A percentile compares a stretch with the other conserved stretches of the same genome.
Evolutionary conservation across 2,329 filamentous ascomycete genomes (phyloP).

Genomic region (Fusarium musae): DNA sequence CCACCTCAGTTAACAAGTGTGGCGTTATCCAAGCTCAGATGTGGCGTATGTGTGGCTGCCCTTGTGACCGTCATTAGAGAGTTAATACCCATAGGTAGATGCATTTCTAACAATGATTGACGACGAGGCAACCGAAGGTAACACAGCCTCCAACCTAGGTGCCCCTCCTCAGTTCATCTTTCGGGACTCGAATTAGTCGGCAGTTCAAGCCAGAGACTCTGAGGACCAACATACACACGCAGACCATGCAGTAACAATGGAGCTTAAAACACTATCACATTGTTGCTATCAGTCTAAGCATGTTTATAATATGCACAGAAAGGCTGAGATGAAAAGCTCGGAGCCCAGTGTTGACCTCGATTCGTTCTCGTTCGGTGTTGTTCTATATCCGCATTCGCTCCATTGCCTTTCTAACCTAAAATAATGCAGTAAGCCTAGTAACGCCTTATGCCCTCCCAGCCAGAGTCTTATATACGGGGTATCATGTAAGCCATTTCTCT

Average conservation of each 20-base stretch:
- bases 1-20: background rate
- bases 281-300: background rate
- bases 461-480: conserved; percentile 22
- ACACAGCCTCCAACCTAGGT: background rate
- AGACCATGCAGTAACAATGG: background rate
- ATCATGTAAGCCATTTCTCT: conserved; percentile 21
- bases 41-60: conserved; percentile 11
- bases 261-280: background rate
- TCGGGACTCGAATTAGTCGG: background rate
- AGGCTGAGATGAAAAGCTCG: background rate
- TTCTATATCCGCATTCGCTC: conserved; percentile 14
- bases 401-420: background rate
- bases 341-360: background rate
- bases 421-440: conserved; percentile 12
- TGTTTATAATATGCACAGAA: background rate
- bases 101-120: background rate
- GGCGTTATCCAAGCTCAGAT: background rate
- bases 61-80: background rate
- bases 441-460: conserved; percentile 26
- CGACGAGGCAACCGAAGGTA: background rate
- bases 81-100: background rate
- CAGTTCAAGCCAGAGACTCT: background rate
- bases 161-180: background rate
- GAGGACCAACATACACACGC: background rate
- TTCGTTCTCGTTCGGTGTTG: conserved; percentile 2